Evolutionary conservation across 176 grass and related monocot species (phyloP).

Genomic region (Lolium perenne): DNA sequence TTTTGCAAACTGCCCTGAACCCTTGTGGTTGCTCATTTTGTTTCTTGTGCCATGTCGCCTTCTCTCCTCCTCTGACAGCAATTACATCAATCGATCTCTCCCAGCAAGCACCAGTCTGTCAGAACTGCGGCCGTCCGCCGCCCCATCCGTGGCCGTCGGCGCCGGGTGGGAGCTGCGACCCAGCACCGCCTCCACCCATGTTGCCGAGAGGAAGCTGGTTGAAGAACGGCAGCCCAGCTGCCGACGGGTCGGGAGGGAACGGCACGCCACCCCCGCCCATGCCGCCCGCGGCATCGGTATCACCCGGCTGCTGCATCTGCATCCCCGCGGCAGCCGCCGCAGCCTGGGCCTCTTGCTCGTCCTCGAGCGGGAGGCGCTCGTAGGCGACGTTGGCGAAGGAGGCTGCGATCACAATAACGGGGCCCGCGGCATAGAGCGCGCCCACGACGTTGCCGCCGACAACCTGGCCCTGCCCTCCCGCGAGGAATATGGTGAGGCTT

Average conservation of each 20-base stretch:
- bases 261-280: slow-evolving; percentile 50
- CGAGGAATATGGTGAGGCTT: slow-evolving; percentile 96
- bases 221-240: slow-evolving; percentile 79
- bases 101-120: slow-evolving; percentile 26
- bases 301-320: slow-evolving; percentile 67
- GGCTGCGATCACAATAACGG: slow-evolving; percentile 93
- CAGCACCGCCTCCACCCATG: slow-evolving; percentile 51
- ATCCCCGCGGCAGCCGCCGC: slow-evolving; percentile 42
- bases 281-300: slow-evolving; percentile 48
- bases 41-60: slow-evolving; percentile 48
- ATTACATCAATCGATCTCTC: slow-evolving; percentile 23
- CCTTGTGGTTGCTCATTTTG: slow-evolving; percentile 42
- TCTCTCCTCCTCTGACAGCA: slow-evolving; percentile 28
- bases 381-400: slow-evolving; percentile 99
- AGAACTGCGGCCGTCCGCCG: slow-evolving; percentile 69
- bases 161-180: slow-evolving; percentile 61
- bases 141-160: slow-evolving; percentile 70
- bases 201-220: slow-evolving; percentile 80
- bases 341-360: slow-evolving; percentile 63
- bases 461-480: slow-evolving; percentile 87
- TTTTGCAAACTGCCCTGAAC: slow-evolving; percentile 57
- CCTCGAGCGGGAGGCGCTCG: slow-evolving; percentile 92
- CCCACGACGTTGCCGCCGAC: slow-evolving; percentile 98
- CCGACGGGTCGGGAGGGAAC: slow-evolving; percentile 77
- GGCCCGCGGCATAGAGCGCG: slow-evolving; percentile 78